Evolutionary conservation across 2,329 filamentous ascomycete genomes (phyloP).

Genomic region (Hypoxylon sp.): DNA sequence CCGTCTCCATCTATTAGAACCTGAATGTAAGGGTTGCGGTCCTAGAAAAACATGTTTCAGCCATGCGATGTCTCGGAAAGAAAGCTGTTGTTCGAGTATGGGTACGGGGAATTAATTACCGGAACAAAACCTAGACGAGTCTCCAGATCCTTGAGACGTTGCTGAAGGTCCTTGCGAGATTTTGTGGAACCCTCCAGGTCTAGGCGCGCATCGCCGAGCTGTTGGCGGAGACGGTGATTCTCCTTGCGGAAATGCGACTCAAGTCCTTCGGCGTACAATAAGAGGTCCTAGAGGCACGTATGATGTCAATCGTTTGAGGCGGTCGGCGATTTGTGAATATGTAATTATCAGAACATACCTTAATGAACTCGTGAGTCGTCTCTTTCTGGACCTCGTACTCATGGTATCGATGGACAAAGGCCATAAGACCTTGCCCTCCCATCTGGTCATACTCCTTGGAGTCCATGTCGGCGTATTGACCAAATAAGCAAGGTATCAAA

Average conservation of each 20-base stretch:
- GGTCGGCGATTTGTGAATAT: background rate
- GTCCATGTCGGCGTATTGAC: slow-evolving; percentile 29
- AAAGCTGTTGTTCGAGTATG: slow-evolving; percentile 26
- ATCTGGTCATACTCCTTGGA: slow-evolving; percentile 31
- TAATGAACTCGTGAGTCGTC: slow-evolving; percentile 62
- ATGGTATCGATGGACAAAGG: slow-evolving; percentile 65
- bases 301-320: slow-evolving; percentile 18
- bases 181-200: slow-evolving; percentile 67
- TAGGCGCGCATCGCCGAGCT: slow-evolving; percentile 62
- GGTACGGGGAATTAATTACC: slow-evolving; percentile 53
- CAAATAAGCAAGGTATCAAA: background rate
- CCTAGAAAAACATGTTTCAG: slow-evolving; percentile 56
- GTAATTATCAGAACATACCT: slow-evolving; percentile 56
- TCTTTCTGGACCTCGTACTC: slow-evolving; percentile 60
- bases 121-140: slow-evolving; percentile 55
- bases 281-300: slow-evolving; percentile 60
- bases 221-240: slow-evolving; percentile 59
- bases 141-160: slow-evolving; percentile 61
- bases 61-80: slow-evolving; percentile 20
- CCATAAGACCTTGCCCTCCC: slow-evolving; percentile 55
- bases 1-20: slow-evolving; percentile 76
- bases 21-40: slow-evolving; percentile 71
- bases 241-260: slow-evolving; percentile 63
- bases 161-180: slow-evolving; percentile 66
- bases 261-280: slow-evolving; percentile 62